Conservation (phyloP, 179 eudicot species). For the Drosera spatulata region DNA sequence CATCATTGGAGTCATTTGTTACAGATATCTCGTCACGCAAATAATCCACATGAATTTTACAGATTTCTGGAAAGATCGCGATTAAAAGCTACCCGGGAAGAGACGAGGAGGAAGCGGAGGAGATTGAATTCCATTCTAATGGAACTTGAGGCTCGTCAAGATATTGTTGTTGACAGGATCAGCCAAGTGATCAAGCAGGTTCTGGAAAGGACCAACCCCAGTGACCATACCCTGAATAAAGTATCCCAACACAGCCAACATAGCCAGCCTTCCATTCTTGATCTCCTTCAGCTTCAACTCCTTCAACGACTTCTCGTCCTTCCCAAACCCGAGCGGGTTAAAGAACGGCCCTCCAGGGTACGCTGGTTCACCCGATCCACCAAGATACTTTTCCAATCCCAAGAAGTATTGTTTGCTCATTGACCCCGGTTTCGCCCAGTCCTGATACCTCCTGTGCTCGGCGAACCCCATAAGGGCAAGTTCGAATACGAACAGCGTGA, state of each 20-base stretch:
- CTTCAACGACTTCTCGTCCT: constrained; percentile 92
- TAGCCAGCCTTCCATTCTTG: constrained; percentile 94
- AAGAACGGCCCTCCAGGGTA: constrained; percentile 96
- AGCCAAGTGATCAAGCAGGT: constrained; percentile 89
- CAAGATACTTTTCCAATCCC: constrained; percentile 51
- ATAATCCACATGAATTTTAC: too few species aligned
- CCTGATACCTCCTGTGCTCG: constrained; percentile 87
- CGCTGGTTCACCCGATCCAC: constrained; percentile 76
- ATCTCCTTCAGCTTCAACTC: constrained; percentile 85
- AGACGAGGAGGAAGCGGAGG: neutral
- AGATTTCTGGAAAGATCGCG: too few species aligned
- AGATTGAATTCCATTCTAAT: constrained; percentile 16
- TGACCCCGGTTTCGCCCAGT: constrained; percentile 83
- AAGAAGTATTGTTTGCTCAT: constrained; percentile 74
- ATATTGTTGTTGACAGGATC: constrained; percentile 95
- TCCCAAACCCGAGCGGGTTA: constrained; percentile 93
- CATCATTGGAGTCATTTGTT: too few species aligned
- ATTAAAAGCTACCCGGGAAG: too few species aligned
- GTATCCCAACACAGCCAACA: constrained; percentile 88
- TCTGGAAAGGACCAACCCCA: constrained; percentile 88
- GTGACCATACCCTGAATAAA: constrained; percentile 78
- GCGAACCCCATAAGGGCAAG: constrained; percentile 97
- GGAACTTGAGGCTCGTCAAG: constrained; percentile 93
- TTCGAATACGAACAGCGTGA: constrained; percentile 75
- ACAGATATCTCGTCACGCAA: too few species aligned